A percentile compares a stretch with the other conserved stretches of the same genome.
Conservation (phyloP, 306 rosid species). For the Medicago ruthenica region DNA sequence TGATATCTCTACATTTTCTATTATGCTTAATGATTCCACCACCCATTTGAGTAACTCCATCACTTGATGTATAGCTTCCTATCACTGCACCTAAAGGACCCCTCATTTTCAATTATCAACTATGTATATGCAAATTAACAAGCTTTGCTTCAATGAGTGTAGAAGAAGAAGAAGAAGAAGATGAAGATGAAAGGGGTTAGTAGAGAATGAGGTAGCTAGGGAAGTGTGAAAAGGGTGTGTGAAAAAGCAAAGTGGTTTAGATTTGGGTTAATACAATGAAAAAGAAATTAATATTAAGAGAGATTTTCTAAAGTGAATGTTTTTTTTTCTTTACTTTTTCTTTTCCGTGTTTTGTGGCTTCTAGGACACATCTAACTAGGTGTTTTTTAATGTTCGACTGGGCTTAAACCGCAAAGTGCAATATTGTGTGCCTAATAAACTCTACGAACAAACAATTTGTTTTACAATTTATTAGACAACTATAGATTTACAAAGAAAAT, state of each 20-base stretch:
- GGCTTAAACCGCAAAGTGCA: neutral
- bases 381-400: neutral
- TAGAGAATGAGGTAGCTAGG: conserved; percentile 39
- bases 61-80: conserved; percentile 94
- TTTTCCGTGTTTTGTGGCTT: conserved; percentile 49
- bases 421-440: no score
- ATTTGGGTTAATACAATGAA: conserved; percentile 54
- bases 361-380: conserved; percentile 6
- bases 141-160: conserved; percentile 35
- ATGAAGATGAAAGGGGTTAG: conserved; percentile 27
- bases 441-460: no score
- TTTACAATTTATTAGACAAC: no score
- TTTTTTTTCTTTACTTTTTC: conserved; percentile 4
- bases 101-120: conserved; percentile 65
- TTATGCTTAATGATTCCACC: conserved; percentile 84
- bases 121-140: neutral
- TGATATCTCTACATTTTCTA: conserved; percentile 86
- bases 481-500: no score
- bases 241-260: conserved; percentile 52
- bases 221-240: conserved; percentile 40
- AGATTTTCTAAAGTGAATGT: conserved; percentile 43
- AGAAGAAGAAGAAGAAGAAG: neutral
- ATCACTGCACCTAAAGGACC: conserved; percentile 95
- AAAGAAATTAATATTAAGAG: conserved; percentile 36
- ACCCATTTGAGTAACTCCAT: conserved; percentile 76